These are phyloP conservation scores for Nitzschia putrida DNA, from an alignment of 108 stramenopile genomes.

Conservation along the genomic window DNA sequence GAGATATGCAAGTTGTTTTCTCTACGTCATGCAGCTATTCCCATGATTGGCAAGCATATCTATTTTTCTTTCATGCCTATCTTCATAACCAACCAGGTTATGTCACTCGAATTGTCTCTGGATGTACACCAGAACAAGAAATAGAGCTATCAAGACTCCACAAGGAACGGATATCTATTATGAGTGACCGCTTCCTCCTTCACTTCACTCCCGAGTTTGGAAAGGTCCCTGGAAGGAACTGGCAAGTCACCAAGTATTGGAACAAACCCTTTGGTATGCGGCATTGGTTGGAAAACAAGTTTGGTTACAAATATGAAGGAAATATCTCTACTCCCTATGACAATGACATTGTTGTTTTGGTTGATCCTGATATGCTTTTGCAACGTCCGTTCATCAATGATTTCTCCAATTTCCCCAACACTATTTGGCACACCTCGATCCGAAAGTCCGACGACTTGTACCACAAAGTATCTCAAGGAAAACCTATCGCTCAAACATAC, in stretches of 20 bases:
- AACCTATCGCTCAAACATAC: constrained; percentile 82
- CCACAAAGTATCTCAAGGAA: constrained; percentile 56
- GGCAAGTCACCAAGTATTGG: constrained; percentile 68
- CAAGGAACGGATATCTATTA: constrained; percentile 42
- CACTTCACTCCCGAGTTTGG: constrained; percentile 76
- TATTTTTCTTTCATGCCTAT: constrained; percentile 76
- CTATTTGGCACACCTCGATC: constrained; percentile 35
- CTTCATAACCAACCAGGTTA: constrained; percentile 69
- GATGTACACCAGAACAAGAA: constrained; percentile 55
- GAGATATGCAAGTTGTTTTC: constrained; percentile 51
- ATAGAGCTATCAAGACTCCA: constrained; percentile 30
- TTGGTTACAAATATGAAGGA: constrained; percentile 24
- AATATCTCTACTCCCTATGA: constrained; percentile 8
- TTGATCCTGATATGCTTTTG: constrained; percentile 96
- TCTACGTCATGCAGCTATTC: constrained; percentile 74
- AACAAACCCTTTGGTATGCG: constrained; percentile 88
- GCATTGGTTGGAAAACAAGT: constrained; percentile 68
- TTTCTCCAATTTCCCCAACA: constrained; percentile 47
- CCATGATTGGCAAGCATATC: constrained; percentile 87
- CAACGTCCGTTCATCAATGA: constrained; percentile 70
- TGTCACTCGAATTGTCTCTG: constrained; percentile 81
- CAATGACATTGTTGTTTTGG: constrained; percentile 66
- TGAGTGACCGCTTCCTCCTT: constrained; percentile 52
- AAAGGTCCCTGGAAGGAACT: constrained; percentile 20
- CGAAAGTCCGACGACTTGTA: constrained; percentile 16